Conservation (phyloP, 495 filamentous ascomycete genomes). For the Hyaloscypha variabilis region DNA sequence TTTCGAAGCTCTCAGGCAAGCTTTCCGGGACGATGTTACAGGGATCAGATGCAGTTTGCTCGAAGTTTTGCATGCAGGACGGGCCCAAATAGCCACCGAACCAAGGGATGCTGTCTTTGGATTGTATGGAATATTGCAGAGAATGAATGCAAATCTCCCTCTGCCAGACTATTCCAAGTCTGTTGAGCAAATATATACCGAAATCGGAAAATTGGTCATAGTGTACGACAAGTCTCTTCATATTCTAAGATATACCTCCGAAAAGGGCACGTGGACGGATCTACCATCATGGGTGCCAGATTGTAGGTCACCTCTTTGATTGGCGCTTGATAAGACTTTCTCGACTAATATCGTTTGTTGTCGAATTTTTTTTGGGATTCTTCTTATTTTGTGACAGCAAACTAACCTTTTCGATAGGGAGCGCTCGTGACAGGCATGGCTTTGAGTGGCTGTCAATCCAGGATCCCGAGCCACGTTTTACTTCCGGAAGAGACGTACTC, state of each 20-base stretch:
- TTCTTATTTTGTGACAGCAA: too few relatives aligned
- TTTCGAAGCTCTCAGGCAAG: background rate
- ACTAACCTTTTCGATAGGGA: too few relatives aligned
- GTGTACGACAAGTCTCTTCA: background rate
- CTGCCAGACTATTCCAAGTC: background rate
- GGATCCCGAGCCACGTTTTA: too few relatives aligned
- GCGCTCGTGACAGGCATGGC: too few relatives aligned
- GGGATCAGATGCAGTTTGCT: background rate
- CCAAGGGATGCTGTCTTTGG: background rate
- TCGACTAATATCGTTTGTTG: background rate
- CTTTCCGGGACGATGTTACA: background rate
- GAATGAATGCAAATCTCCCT: background rate
- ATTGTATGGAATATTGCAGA: background rate
- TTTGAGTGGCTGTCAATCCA: too few relatives aligned
- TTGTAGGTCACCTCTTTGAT: background rate
- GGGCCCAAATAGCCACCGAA: background rate
- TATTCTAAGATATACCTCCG: background rate
- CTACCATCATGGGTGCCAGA: background rate
- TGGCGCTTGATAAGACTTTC: background rate
- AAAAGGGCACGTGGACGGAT: background rate
- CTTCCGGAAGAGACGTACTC: too few relatives aligned
- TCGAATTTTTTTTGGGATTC: too few relatives aligned
- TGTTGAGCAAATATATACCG: background rate
- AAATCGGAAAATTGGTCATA: background rate
- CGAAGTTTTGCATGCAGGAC: background rate